Evolutionary conservation across 1,139 yeast species (phyloP).

Genomic region (Eremothecium coryli): DNA sequence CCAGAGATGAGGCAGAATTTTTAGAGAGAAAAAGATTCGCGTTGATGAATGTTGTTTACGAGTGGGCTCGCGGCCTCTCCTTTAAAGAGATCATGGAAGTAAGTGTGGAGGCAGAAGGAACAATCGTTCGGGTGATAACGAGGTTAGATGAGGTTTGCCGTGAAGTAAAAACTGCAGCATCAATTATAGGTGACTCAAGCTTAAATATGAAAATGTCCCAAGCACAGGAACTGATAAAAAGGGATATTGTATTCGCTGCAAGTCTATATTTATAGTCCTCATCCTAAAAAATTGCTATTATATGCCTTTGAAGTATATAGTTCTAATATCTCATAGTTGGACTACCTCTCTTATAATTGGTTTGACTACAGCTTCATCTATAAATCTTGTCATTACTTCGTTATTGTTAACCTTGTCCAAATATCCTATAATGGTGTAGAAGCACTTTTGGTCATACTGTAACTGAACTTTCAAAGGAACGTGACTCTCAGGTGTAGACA

Average conservation of each 20-base stretch:
- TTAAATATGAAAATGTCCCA: conserved; percentile 81
- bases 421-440: conserved; percentile 21
- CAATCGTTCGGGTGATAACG: conserved; percentile 94
- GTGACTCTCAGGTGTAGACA: conserved; percentile 12
- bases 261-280: conserved; percentile 61
- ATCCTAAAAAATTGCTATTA: no score
- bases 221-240: conserved; percentile 89
- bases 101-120: conserved; percentile 90
- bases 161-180: conserved; percentile 87
- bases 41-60: conserved; percentile 85
- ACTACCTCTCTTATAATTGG: conserved; percentile 13
- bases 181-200: conserved; percentile 86
- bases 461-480: conserved; percentile 12
- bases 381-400: conserved; percentile 13
- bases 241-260: conserved; percentile 97
- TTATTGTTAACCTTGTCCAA: conserved; percentile 15
- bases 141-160: conserved; percentile 91
- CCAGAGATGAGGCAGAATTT: conserved; percentile 80
- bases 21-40: conserved; percentile 80
- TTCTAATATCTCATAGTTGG: conserved; percentile 6
- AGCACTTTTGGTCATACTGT: conserved; percentile 13
- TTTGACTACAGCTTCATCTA: conserved; percentile 13
- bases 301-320: no score
- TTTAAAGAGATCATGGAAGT: conserved; percentile 85
- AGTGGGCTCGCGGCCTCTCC: conserved; percentile 94